phyloP scores from a whole-genome alignment of 2,329 filamentous ascomycete genomes.

The Beauveria sp. region DNA sequence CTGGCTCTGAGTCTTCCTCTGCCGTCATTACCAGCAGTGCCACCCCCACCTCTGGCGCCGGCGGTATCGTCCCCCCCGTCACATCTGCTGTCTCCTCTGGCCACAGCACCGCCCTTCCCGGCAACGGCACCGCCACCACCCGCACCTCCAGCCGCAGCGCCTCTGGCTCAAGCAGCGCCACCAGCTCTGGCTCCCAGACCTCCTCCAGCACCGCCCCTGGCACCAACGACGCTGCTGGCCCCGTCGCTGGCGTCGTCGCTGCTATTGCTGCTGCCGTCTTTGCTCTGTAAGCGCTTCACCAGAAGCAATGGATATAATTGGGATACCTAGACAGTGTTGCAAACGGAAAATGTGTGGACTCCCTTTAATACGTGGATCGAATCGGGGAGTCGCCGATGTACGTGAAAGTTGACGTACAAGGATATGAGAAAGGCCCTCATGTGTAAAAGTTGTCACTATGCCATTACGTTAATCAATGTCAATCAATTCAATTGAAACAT shows the following conservation, averaged over 20 bases:
- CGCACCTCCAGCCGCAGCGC: slow-evolving; percentile 17
- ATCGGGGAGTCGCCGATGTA: neutral
- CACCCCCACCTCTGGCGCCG: neutral
- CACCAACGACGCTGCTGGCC: slow-evolving; percentile 13
- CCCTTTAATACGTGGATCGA: slow-evolving; percentile 7
- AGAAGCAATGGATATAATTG: neutral
- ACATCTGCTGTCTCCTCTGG: neutral
- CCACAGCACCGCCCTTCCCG: neutral
- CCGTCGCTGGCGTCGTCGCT: slow-evolving; percentile 22
- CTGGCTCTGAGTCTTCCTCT: slow-evolving; percentile 6
- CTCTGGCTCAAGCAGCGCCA: neutral
- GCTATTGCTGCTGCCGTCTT: slow-evolving; percentile 24
- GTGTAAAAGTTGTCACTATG: slow-evolving; percentile 5
- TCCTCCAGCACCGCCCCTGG: neutral
- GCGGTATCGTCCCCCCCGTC: neutral
- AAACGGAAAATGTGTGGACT: neutral
- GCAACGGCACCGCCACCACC: slow-evolving; percentile 18
- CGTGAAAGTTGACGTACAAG: neutral
- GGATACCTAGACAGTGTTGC: neutral
- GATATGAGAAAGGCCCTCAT: neutral
- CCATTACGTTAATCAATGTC: slow-evolving; percentile 8
- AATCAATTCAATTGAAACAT: neutral
- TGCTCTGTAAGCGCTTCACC: slow-evolving; percentile 23
- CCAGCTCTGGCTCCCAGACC: neutral
- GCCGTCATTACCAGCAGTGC: slow-evolving; percentile 6